Percentiles rank a stretch among this genome's conserved stretches.
phyloP scores from a whole-genome alignment of 768 basidiomycete species.

The Russula dissimulans region DNA sequence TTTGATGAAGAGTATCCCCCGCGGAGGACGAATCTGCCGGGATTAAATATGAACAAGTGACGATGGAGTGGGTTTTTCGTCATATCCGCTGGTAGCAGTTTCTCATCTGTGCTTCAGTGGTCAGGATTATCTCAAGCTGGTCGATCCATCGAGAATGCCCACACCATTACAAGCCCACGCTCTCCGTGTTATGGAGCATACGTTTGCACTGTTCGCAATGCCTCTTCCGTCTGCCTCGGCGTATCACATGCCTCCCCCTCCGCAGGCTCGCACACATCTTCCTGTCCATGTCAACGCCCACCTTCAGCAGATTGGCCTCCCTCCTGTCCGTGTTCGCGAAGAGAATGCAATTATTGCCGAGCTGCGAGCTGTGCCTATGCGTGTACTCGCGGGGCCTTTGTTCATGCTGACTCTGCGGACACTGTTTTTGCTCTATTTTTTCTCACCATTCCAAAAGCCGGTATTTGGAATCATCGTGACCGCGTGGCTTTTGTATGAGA shows the following conservation, averaged over 20 bases:
- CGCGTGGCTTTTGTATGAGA: conserved; percentile 18
- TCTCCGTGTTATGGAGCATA: conserved; percentile 15
- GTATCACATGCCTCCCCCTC: not conserved
- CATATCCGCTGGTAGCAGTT: not conserved
- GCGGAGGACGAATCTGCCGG: conserved; percentile 10
- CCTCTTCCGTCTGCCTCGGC: conserved; percentile 1
- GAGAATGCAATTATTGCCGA: conserved; percentile 18
- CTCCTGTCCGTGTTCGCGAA: conserved; percentile 15
- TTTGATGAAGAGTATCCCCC: conserved; percentile 29
- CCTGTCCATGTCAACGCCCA: conserved; percentile 15
- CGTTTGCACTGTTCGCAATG: conserved; percentile 16
- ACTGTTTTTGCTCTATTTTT: conserved; percentile 18
- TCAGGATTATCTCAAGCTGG: conserved; percentile 17
- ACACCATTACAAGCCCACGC: conserved; percentile 17
- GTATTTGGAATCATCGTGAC: conserved; percentile 16
- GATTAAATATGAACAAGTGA: conserved; percentile 16
- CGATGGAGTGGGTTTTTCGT: conserved; percentile 9
- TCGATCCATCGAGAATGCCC: conserved; percentile 12
- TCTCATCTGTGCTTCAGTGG: conserved; percentile 7
- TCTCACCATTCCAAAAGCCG: conserved; percentile 20
- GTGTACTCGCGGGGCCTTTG: conserved; percentile 17
- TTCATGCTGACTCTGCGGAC: conserved; percentile 18
- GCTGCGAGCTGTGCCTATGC: conserved; percentile 18
- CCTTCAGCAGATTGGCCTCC: conserved; percentile 17
- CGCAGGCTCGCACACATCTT: conserved; percentile 1